Percentiles rank a stretch among this genome's conserved stretches.
Evolutionary conservation across 2,329 filamentous ascomycete species (phyloP).

Genomic region (Neurospora sp.): DNA sequence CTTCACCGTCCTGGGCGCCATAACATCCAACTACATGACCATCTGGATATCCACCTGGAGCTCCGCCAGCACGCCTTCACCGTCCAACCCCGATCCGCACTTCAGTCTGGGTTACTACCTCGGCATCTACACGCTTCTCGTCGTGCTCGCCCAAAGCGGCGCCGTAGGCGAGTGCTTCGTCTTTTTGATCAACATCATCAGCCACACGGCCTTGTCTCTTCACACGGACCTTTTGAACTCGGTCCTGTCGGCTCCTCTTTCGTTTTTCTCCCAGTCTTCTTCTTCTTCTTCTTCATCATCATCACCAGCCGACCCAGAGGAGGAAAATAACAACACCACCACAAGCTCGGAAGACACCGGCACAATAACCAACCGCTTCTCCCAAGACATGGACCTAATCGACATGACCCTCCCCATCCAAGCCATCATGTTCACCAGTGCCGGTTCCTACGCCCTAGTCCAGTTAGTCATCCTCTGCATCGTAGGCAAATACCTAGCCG

Average conservation of each 20-base stretch:
- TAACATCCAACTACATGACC: neutral
- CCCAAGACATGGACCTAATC: constrained; percentile 8
- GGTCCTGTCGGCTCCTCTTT: neutral
- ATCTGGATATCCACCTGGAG: neutral
- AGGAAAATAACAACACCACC: neutral
- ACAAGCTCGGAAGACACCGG: constrained; percentile 1
- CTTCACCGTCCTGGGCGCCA: neutral
- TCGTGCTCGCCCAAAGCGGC: constrained; percentile 1
- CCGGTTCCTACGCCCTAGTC: neutral
- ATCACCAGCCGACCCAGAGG: too few relatives aligned
- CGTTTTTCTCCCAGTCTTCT: neutral
- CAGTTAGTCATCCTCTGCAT: constrained; percentile 5
- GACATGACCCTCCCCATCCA: constrained; percentile 4
- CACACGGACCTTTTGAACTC: constrained; percentile 6
- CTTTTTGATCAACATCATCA: constrained; percentile 5
- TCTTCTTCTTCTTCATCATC: too few relatives aligned
- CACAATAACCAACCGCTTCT: constrained; percentile 5
- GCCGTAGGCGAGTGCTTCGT: constrained; percentile 1
- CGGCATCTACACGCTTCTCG: constrained; percentile 5
- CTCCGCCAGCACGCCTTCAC: neutral
- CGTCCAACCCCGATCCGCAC: neutral
- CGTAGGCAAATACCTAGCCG: constrained; percentile 3
- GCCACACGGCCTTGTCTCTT: constrained; percentile 3
- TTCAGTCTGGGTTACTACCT: constrained; percentile 5
- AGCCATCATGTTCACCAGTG: constrained; percentile 3